Evolutionary conservation across 768 basidiomycete genomes (phyloP).

Genomic region (Agaricus subrufescens): DNA sequence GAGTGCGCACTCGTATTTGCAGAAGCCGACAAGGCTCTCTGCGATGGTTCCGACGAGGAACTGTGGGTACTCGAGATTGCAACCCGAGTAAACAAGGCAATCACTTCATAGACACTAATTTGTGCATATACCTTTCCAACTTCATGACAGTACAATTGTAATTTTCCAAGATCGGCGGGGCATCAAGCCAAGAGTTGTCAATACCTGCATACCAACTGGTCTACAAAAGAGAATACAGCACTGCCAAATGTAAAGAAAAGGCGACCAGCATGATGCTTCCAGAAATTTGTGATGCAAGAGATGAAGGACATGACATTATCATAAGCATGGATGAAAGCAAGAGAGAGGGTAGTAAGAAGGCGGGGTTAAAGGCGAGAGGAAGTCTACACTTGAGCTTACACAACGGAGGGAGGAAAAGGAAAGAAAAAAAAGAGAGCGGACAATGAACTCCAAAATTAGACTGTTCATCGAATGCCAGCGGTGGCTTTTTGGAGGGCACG

Average conservation of each 20-base stretch:
- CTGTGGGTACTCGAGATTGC: conserved; percentile 90
- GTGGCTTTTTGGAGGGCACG: conserved; percentile 98
- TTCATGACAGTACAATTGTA: not conserved
- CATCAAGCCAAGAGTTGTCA: not conserved
- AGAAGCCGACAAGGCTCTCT: conserved; percentile 93
- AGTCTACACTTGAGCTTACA: conserved; percentile 15
- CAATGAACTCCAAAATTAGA: conserved; percentile 8
- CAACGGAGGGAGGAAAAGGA: conserved; percentile 12
- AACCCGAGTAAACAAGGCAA: conserved; percentile 66
- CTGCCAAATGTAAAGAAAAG: not conserved
- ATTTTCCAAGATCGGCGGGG: not conserved
- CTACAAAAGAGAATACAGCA: conserved; percentile 8
- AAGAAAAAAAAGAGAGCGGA: not conserved
- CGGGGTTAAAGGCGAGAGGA: conserved; percentile 13
- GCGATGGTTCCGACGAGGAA: conserved; percentile 97
- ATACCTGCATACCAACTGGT: not conserved
- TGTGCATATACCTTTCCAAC: not conserved
- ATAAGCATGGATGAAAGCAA: conserved; percentile 17
- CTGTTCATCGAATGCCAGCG: conserved; percentile 73
- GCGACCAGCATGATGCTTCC: conserved; percentile 5
- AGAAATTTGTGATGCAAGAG: conserved; percentile 15
- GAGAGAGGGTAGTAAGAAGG: conserved; percentile 18
- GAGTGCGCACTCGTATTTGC: conserved; percentile 79
- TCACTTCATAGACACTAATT: conserved; percentile 24
- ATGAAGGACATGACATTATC: conserved; percentile 22